Evolutionary conservation across 768 basidiomycete genomes (phyloP).

Genomic region (Suillus plorans): DNA sequence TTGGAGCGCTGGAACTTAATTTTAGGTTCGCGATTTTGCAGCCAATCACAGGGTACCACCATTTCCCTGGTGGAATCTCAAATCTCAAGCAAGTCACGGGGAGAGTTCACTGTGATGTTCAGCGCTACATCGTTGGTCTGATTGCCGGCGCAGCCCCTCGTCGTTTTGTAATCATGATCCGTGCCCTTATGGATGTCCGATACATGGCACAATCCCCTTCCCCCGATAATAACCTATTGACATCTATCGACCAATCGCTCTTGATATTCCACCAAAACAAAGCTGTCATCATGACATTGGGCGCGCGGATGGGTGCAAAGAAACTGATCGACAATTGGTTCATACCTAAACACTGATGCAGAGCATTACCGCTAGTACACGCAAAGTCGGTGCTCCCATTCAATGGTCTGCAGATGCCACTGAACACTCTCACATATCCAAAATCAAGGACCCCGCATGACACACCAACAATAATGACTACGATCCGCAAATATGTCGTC

Average conservation of each 20-base stretch:
- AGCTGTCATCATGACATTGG: constrained; percentile 27
- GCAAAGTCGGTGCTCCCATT: too few relatives aligned
- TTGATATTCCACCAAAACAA: constrained; percentile 35
- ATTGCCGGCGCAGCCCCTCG: constrained; percentile 33
- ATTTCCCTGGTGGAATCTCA: constrained; percentile 41
- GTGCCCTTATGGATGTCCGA: constrained; percentile 36
- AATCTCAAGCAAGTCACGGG: constrained; percentile 42
- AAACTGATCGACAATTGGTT: too few relatives aligned
- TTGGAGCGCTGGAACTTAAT: constrained; percentile 35
- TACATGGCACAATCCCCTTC: constrained; percentile 34
- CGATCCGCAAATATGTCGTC: too few relatives aligned
- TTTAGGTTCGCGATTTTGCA: constrained; percentile 38
- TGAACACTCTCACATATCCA: too few relatives aligned
- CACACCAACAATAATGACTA: too few relatives aligned
- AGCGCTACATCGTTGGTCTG: constrained; percentile 33
- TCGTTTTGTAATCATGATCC: constrained; percentile 31
- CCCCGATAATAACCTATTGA: constrained; percentile 23
- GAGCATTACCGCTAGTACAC: too few relatives aligned
- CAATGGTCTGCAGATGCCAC: too few relatives aligned
- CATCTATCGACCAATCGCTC: constrained; percentile 22
- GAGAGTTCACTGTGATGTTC: constrained; percentile 36
- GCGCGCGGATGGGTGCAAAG: constrained; percentile 12
- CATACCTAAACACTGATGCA: too few relatives aligned
- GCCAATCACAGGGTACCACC: constrained; percentile 33
- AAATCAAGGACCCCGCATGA: too few relatives aligned